Base-by-base conservation (phyloP, 2,329 filamentous ascomycete genomes). In the Rutstroemia sp. region DNA sequence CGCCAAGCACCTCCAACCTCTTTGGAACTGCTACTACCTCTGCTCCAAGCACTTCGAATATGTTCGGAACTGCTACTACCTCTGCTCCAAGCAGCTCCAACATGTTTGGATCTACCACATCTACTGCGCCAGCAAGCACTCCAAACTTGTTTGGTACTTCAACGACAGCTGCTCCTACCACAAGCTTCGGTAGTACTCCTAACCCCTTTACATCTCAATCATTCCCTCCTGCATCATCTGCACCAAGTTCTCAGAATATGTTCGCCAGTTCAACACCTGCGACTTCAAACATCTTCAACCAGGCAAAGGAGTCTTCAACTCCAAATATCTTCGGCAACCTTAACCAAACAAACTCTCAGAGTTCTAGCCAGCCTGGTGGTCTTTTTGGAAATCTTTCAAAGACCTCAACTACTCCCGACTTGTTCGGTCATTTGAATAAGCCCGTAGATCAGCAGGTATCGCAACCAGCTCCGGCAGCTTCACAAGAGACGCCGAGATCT, bases 351-450 rank as follows among this genome's bases (percentile, higher is more conserved):
- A 6, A 47, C 5, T 17, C 16, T 19, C 16, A 54, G 54, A 23
- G 19, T 21, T 21, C 17, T 21, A 46, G 12, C 7, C 42, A 46
- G 21, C 42, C 42, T 8, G 6, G 56, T 60, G 46, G 46, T 39
- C 39, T 42, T 6, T 46, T 46, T 46, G 42, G 42, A 5, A 12
- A 21, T 46, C 17, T 23, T 23, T 45, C 40, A 14, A 57, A 42
- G 51, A 52, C 8, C 16, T 21, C 42, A 25, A 54, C 46, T 17
- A 14, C 54, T 42, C 47, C 51, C 7, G 57, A 61, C 19, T 30
- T 60, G 14, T 62, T 65, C 36, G 57, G 58, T 40, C 60, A 57
- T 46, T 52, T 64, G 21, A 63, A 63, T 42, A 61, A 64, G 52
- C 59, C 63, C 25, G 56, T 64, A 21, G 56, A 57, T 51, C 49